A percentile compares a stretch with the other conserved stretches of the same genome.
Evolutionary conservation across 331 rosid species (phyloP).

Genomic region (Dryas integrifolia): DNA sequence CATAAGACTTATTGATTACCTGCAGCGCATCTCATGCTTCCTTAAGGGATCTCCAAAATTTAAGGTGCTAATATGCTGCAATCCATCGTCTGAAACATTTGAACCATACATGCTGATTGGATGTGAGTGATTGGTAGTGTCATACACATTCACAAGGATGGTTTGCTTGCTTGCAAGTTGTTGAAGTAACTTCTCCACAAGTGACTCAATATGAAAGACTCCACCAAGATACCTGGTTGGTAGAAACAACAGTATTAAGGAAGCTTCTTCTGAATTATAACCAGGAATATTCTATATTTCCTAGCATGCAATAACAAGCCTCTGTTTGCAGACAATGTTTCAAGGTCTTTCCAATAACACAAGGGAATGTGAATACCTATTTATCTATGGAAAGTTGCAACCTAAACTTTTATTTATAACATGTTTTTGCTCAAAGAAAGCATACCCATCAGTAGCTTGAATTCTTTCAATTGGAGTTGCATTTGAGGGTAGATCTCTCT

Average conservation of each 20-base stretch:
- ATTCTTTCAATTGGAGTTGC: slow-evolving; percentile 83
- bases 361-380: background rate
- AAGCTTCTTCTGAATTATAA: background rate
- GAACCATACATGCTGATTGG: slow-evolving; percentile 91
- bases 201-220: slow-evolving; percentile 82
- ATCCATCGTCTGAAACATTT: slow-evolving; percentile 56
- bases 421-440: slow-evolving; percentile 18
- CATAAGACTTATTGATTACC: slow-evolving; percentile 40
- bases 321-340: background rate
- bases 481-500: slow-evolving; percentile 75
- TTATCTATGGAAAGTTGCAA: background rate
- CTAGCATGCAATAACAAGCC: background rate
- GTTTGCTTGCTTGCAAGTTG: slow-evolving; percentile 97
- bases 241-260: background rate
- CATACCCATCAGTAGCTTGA: slow-evolving; percentile 90
- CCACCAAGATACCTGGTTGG: slow-evolving; percentile 91
- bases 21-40: slow-evolving; percentile 97
- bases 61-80: slow-evolving; percentile 62
- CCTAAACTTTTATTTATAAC: background rate
- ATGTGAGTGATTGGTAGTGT: slow-evolving; percentile 65
- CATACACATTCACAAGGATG: slow-evolving; percentile 84
- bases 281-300: background rate
- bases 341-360: background rate
- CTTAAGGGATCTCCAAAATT: slow-evolving; percentile 91
- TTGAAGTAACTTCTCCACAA: slow-evolving; percentile 88